Evolutionary conservation across 345 rosid genomes (phyloP).

Genomic region (Ailanthus altissimus): DNA sequence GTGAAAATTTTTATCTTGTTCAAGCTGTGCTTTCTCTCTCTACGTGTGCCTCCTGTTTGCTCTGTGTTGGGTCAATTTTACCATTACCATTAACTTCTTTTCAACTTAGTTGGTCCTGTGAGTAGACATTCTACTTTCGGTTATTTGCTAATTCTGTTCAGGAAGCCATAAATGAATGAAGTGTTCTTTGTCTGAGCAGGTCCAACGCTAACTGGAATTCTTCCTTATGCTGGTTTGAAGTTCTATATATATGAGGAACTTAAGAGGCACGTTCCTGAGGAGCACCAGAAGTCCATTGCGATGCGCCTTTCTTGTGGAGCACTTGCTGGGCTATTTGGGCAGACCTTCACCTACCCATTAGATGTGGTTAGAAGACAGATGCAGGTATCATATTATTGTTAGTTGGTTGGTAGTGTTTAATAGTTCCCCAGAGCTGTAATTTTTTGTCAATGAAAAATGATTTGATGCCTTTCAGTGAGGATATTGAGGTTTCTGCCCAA

Average conservation of each 20-base stretch:
- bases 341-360: conserved; percentile 89
- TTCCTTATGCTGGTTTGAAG: conserved; percentile 94
- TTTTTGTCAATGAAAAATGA: background rate
- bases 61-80: background rate
- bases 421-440: background rate
- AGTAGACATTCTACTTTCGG: background rate
- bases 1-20: background rate
- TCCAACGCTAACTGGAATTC: conserved; percentile 87
- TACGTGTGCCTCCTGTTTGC: background rate
- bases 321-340: conserved; percentile 91
- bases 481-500: background rate
- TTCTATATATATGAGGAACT: conserved; percentile 90
- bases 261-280: conserved; percentile 91
- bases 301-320: conserved; percentile 98
- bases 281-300: conserved; percentile 76
- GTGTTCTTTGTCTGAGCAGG: conserved; percentile 51
- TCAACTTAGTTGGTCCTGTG: conserved; percentile 6
- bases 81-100: background rate
- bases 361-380: conserved; percentile 98
- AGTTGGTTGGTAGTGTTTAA: background rate
- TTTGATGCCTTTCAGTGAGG: conserved; percentile 4
- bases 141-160: conserved; percentile 20
- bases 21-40: background rate
- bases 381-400: conserved; percentile 65
- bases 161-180: conserved; percentile 11